Percentiles rank a stretch among this genome's conserved stretches.
These are phyloP conservation scores for Boletus edulis DNA, from an alignment of 768 basidiomycete genomes.

Conservation along the genomic window DNA sequence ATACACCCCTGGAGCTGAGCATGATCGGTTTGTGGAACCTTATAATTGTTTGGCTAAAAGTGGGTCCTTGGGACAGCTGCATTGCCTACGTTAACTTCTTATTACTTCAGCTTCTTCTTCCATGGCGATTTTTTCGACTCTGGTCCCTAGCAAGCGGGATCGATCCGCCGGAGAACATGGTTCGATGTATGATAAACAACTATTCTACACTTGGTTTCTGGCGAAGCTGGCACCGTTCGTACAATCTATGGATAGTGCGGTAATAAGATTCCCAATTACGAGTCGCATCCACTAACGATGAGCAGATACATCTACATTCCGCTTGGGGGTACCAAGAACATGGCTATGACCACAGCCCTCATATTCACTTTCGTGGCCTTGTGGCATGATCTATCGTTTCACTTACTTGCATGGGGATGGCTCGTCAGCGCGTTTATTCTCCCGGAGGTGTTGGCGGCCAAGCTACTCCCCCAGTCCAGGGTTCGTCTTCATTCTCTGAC, in stretches of 20 bases:
- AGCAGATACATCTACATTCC: constrained; percentile 92
- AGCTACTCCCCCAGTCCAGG: constrained; percentile 58
- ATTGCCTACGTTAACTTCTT: background rate
- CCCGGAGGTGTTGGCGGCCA: constrained; percentile 71
- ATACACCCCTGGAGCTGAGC: constrained; percentile 74
- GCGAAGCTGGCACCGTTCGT: constrained; percentile 95
- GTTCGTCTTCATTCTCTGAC: constrained; percentile 36
- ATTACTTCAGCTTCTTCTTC: constrained; percentile 69
- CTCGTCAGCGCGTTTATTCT: constrained; percentile 86
- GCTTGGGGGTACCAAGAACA: constrained; percentile 67
- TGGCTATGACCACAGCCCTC: constrained; percentile 62
- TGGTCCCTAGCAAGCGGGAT: constrained; percentile 89
- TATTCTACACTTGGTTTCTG: constrained; percentile 93
- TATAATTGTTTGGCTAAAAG: constrained; percentile 95
- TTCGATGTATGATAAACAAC: constrained; percentile 97
- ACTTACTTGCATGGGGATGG: constrained; percentile 95
- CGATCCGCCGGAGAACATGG: constrained; percentile 97
- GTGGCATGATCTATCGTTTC: constrained; percentile 94
- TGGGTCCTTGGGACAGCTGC: constrained; percentile 29
- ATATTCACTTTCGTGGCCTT: constrained; percentile 96
- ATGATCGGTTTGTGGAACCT: constrained; percentile 99
- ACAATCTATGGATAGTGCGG: constrained; percentile 94
- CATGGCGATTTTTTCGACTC: constrained; percentile 95
- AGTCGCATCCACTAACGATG: background rate
- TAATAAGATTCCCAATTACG: constrained; percentile 30